Evolutionary conservation across 345 rosid genomes (phyloP), one percentile per base, ranked within the genome.

Genomic region (Melaleuca alternifolia): DNA sequence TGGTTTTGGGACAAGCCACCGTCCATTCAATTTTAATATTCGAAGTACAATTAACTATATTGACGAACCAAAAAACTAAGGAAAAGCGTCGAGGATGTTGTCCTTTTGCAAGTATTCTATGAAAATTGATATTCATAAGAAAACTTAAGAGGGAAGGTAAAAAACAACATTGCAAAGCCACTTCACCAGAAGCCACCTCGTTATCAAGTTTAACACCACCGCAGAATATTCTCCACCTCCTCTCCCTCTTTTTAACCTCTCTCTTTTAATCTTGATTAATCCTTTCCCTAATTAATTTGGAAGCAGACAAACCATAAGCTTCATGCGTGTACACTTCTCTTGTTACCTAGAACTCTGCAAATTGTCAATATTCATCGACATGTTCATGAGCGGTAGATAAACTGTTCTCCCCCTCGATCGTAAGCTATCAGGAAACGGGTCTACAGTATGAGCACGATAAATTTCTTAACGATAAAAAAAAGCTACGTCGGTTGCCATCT

Each of bases 1-100:
- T 56, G 79, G 86, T 84, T 84, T 84, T 84, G 86, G 86, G 77
- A 84, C 86, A 84, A 10, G 53, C 86, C 86, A 84, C 86, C 86
- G 86, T 56, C 86, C 86, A 84, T 46, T 37, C 46, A 51, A 50
- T 30, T 30, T 84, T 59, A 84, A 26, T 37, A 57, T 56, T 56
- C 51, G 44, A 0, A 11, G 37, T 26, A 5, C 50, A 48, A 37
- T 26, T 11, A 56, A 54, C 20, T 7, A 54, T 16, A 23, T 52
- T 15, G 23, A 9, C 23, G 57, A 53, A 84, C 41, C 41, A 33
- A 54, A 33, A 54, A 33, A 20, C 15, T 6, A 51, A 28, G 61
- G 62, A 83, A 83, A 83, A 84, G 51, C 76, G 76, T 84, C 41
- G 76, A 84, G 37, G 85, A 84, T 56, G 65, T 84, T 20, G 71